Evolutionary conservation across 805 yeast species (phyloP).

Genomic region (Candida railenensis): DNA sequence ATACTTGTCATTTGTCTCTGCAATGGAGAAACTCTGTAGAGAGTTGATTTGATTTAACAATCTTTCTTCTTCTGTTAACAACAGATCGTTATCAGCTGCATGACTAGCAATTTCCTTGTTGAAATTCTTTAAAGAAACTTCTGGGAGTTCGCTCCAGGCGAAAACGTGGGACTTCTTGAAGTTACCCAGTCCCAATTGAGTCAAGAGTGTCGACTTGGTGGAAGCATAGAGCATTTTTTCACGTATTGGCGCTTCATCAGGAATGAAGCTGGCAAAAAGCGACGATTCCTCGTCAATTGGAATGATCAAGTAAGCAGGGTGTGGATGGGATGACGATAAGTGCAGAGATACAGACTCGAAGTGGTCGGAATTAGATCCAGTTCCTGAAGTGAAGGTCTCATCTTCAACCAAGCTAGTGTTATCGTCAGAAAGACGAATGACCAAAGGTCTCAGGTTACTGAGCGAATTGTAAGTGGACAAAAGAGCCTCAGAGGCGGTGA

Average conservation of each 20-base stretch:
- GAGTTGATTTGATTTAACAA: slow-evolving; percentile 44
- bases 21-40: slow-evolving; percentile 28
- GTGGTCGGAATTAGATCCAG: slow-evolving; percentile 10
- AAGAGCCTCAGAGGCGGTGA: slow-evolving; percentile 32
- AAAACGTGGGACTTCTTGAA: slow-evolving; percentile 42
- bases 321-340: slow-evolving; percentile 26
- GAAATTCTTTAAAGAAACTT: slow-evolving; percentile 52
- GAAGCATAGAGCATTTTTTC: slow-evolving; percentile 94
- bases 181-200: slow-evolving; percentile 66
- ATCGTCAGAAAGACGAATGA: slow-evolving; percentile 32
- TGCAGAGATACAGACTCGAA: slow-evolving; percentile 22
- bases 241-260: slow-evolving; percentile 79
- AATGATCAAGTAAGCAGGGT: slow-evolving; percentile 35
- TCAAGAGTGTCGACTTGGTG: slow-evolving; percentile 71
- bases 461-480: slow-evolving; percentile 23
- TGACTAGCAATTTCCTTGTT: slow-evolving; percentile 6
- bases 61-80: slow-evolving; percentile 61
- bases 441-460: slow-evolving; percentile 19
- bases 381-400: slow-evolving; percentile 13
- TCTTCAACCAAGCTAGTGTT: slow-evolving; percentile 34
- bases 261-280: slow-evolving; percentile 78
- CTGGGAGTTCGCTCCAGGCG: slow-evolving; percentile 57
- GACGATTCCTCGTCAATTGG: slow-evolving; percentile 15
- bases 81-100: slow-evolving; percentile 21
- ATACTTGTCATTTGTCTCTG: slow-evolving; percentile 15